Base-by-base conservation (phyloP, 176 grass and related monocot genomes). In the Saccharum spontaneum region DNA sequence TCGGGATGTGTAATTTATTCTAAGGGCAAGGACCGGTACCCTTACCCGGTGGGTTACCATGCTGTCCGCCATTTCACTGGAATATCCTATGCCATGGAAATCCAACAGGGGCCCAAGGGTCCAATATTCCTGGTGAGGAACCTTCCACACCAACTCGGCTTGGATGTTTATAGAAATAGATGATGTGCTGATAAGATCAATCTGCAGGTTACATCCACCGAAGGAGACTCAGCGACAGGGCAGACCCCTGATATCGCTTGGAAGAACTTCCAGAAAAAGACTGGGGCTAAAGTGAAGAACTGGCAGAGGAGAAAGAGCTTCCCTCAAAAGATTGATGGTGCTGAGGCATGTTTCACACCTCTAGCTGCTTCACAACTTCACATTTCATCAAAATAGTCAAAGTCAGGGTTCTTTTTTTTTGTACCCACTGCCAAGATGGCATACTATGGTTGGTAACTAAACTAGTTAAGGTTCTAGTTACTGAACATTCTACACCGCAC, bases 11-110 rank as follows among this genome's bases (percentile, higher is more conserved):
- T 59, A 8, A 52, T 36, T 54, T 16, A 13, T 83, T 80, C 38
- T n/a, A 70, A 98, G 95, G 95, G 91, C 26, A 98, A 95, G 76
- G 87, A 93, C n/a, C 83, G 91, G 16, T 87, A 98, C 70, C 95
- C 93, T 6, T 98, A 95, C 65, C 91, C 95, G 0, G 91, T 93
- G 65, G 93, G 91, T 39, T 98, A 98, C 77, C 85, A 79, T 37
- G 86, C 95, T 5, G 49, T 93, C 12, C 91, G 89, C 49, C 87
- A 82, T 90, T 90, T 93, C 82, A 82, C 73, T 11, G 86, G 91
- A 71, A 89, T 65, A 79, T 93, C 80, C n/a, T 93, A 84, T 65
- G 67, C 71, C 80, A 93, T 98, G 93, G 83, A 98, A 55, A 87
- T 98, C 55, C 87, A 77, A 41, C 80, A 93, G 91, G 95, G 95